Evolutionary conservation across 2,329 filamentous ascomycete genomes (phyloP).

Genomic region (Fusarium nisikadoi): DNA sequence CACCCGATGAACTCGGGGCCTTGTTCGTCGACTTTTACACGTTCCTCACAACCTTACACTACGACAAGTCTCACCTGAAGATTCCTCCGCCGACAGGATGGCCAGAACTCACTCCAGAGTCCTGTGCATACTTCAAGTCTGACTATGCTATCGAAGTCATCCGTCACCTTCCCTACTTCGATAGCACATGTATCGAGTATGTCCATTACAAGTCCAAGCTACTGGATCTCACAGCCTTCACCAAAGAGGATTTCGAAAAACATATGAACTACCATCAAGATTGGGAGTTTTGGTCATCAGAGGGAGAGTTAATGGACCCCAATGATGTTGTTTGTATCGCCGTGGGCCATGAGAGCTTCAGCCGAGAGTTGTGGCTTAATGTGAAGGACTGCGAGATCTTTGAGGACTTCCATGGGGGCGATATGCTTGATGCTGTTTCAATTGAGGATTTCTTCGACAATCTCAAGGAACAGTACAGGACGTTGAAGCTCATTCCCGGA

Average conservation of each 20-base stretch:
- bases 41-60: not conserved
- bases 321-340: not conserved
- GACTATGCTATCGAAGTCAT: not conserved
- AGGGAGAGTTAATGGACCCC: not conserved
- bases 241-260: not conserved
- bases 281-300: not conserved
- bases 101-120: not conserved
- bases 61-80: not conserved
- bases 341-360: not conserved
- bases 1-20: not conserved
- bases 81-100: not conserved
- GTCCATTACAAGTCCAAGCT: not conserved
- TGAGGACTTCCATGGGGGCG: not conserved
- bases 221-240: not conserved
- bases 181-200: not conserved
- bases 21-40: not conserved
- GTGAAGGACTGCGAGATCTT: not conserved
- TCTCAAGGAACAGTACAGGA: not conserved
- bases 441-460: not conserved
- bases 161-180: not conserved
- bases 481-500: not conserved
- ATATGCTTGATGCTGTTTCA: not conserved
- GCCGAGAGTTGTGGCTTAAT: not conserved
- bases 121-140: not conserved
- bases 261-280: not conserved